Base-by-base conservation (phyloP, 306 rosid genomes). In the Sesbania bispinosa region DNA sequence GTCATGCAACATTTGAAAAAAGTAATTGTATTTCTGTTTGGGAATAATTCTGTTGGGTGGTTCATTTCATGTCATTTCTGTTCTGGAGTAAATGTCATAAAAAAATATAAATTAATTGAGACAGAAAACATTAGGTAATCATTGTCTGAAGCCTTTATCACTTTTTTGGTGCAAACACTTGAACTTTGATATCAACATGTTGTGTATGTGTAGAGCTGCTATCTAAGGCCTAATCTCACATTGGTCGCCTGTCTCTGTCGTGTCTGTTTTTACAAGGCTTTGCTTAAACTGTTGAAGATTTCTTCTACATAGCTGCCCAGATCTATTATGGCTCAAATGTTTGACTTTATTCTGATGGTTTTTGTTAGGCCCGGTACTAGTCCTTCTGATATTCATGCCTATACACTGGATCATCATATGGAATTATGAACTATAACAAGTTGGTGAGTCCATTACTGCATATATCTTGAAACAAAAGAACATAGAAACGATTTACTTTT, bases 321-420 rank as follows among this genome's bases (percentile, higher is more conserved):
- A 47, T 5, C 35, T 51, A n/a, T 24, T 75, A 4, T 26, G 39
- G 16, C 16, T 55, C 35, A 61, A 30, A 61, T 41, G 43, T 72
- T 77, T 79, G 59, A 77, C 55, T 43, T 61, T 67, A 43, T 70
- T 8, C 51, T 64, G 16, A 27, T 72, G 71, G 23, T 54, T 72
- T 6, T 76, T 69, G 27, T 60, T 79, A 87, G 97, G 85, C 95
- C 90, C 16, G 95, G 97, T 50, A 85, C 95, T 9, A 82, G 90
- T 83, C 85, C 97, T 47, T 90, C 95, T 11, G 95, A 88, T 67
- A 90, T 86, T 67, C 86, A 73, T 18, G 89, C 92, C 30, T 90
- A 62, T 68, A 85, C 90, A 43, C 83, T 91, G 75, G 90, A 91
- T 67, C 62, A 83, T 75, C 96, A 88, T 69, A 80, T 91, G 52